Conservation (phyloP, 2,329 filamentous ascomycete species). For the Fusarium circinatum region DNA sequence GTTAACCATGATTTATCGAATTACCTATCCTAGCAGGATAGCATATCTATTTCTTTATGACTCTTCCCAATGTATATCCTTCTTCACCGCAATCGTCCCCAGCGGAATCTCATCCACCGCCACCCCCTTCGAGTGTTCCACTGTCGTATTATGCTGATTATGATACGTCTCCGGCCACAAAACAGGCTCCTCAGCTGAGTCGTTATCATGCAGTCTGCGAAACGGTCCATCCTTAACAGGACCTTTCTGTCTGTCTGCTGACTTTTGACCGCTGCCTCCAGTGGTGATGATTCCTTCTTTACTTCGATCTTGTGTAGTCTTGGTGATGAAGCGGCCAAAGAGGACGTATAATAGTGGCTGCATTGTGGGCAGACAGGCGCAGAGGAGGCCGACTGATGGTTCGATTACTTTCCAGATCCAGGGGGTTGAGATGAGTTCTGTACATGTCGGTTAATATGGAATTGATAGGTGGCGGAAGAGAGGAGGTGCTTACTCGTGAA, state of each 20-base stretch:
- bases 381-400: neutral
- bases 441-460: fast-evolving
- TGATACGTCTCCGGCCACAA: constrained; percentile 2
- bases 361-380: constrained; percentile 5
- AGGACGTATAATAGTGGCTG: neutral
- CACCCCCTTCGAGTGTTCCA: neutral
- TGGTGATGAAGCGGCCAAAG: neutral
- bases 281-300: constrained; percentile 1
- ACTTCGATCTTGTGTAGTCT: neutral
- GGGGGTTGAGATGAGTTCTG: neutral
- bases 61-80: neutral
- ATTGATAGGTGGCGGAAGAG: fast-evolving
- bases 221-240: neutral
- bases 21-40: too few relatives aligned
- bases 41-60: fast-evolving
- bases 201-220: neutral
- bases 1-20: fast-evolving
- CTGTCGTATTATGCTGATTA: neutral
- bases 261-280: neutral
- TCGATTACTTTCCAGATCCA: constrained; percentile 12
- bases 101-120: neutral
- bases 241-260: neutral
- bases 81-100: neutral
- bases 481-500: neutral
- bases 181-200: constrained; percentile 9